Percentiles rank a stretch among this genome's conserved stretches.
Evolutionary conservation across 2,329 filamentous ascomycete genomes (phyloP).

Genomic region (Ophiostoma triangulosporum): DNA sequence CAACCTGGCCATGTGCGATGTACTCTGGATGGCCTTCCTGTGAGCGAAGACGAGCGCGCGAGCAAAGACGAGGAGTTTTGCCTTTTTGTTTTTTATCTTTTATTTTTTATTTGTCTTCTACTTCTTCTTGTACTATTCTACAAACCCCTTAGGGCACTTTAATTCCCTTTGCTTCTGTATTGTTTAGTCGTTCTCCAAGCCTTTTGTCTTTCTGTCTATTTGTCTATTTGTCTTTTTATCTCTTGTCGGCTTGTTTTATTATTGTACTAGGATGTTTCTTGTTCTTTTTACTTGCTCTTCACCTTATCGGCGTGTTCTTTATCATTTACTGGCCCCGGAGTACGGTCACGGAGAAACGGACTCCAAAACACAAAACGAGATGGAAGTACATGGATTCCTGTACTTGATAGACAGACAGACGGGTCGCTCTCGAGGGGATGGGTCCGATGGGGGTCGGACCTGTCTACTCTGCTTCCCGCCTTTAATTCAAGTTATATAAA

Average conservation of each 20-base stretch:
- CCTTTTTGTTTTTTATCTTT: neutral
- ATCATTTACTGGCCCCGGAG: neutral
- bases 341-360: neutral
- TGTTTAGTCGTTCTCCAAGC: too few species aligned
- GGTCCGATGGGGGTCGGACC: neutral
- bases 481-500: neutral
- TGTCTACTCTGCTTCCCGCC: neutral
- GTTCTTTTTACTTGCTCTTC: neutral
- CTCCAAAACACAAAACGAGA: neutral
- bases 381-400: neutral
- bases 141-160: too few species aligned
- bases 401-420: neutral
- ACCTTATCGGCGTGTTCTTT: neutral
- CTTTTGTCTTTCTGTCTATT: neutral
- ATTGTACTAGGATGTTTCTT: neutral
- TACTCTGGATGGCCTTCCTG: slow-evolving; percentile 94
- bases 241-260: neutral
- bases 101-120: neutral
- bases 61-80: neutral
- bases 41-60: slow-evolving; percentile 26
- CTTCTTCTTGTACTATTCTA: too few species aligned
- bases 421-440: neutral
- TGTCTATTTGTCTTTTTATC: neutral
- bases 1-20: slow-evolving; percentile 77
- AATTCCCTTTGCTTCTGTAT: too few species aligned